Conservation (phyloP, 2,329 filamentous ascomycete genomes). For the Talaromyces sp. region DNA sequence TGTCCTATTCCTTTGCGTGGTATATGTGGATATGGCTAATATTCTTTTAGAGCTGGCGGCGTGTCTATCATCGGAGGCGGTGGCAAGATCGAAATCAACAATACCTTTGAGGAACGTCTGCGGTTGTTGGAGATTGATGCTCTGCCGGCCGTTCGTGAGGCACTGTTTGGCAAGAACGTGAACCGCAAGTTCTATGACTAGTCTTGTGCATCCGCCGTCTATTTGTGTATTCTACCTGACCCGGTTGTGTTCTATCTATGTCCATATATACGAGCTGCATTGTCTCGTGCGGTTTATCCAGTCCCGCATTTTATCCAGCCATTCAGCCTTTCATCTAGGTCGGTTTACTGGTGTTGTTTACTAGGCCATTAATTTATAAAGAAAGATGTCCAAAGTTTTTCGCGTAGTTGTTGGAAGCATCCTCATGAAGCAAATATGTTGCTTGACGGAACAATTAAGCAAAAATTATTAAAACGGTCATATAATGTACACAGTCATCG, state of each 20-base stretch:
- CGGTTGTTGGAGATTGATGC: constrained; percentile 77
- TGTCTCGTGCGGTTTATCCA: not conserved
- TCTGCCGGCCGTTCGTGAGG: constrained; percentile 76
- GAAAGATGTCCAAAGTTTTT: not conserved
- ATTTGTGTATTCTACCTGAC: constrained; percentile 4
- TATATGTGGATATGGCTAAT: constrained; percentile 10
- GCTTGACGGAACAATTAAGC: not conserved
- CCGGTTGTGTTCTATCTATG: not conserved
- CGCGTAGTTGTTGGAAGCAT: not conserved
- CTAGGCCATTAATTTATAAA: not conserved
- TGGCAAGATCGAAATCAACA: constrained; percentile 97
- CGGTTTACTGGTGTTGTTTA: not conserved
- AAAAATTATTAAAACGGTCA: not conserved
- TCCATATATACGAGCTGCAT: constrained; percentile 3
- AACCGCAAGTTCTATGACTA: constrained; percentile 96
- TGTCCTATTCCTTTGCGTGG: constrained; percentile 19
- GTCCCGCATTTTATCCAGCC: constrained; percentile 1
- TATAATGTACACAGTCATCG: not conserved
- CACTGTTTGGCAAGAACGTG: constrained; percentile 87
- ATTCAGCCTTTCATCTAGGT: not conserved
- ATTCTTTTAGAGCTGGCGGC: constrained; percentile 67
- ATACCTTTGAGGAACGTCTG: constrained; percentile 91
- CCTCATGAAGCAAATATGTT: not conserved
- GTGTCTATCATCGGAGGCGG: constrained; percentile 71
- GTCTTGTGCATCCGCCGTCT: constrained; percentile 7